Percentiles rank a stretch among this genome's conserved stretches.
Conservation (phyloP, 805 yeast genomes). For the Isabelozyma rhagii region DNA sequence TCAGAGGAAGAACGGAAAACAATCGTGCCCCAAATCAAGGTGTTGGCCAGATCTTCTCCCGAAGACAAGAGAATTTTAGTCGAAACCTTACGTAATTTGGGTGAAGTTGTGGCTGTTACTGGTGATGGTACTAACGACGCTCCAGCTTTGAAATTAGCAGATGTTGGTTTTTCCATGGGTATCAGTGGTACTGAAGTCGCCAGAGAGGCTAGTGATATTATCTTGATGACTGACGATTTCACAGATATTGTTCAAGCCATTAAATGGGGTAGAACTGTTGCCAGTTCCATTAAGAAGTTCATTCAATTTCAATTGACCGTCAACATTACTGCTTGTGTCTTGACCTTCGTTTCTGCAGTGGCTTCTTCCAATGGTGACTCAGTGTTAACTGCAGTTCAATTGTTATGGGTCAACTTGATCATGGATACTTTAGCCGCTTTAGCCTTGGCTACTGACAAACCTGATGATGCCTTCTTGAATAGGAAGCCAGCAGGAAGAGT, state of each 20-base stretch:
- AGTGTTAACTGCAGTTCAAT: slow-evolving; percentile 94
- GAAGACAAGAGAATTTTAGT: slow-evolving; percentile 91
- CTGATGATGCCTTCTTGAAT: slow-evolving; percentile 75
- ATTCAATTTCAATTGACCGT: slow-evolving; percentile 96
- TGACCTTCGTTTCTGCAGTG: slow-evolving; percentile 92
- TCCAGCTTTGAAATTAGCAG: slow-evolving; percentile 95
- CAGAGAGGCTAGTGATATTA: slow-evolving; percentile 92
- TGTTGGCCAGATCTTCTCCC: slow-evolving; percentile 92
- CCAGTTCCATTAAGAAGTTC: slow-evolving; percentile 90
- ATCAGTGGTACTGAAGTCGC: slow-evolving; percentile 98
- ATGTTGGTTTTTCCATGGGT: slow-evolving; percentile 99
- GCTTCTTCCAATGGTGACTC: slow-evolving; percentile 75
- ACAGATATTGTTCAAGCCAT: slow-evolving; percentile 93
- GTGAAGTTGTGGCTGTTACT: slow-evolving; percentile 97
- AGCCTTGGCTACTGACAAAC: slow-evolving; percentile 96
- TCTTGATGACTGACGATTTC: slow-evolving; percentile 91
- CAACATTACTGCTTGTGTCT: slow-evolving; percentile 90
- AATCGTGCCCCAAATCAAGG: slow-evolving; percentile 73
- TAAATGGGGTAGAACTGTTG: slow-evolving; percentile 98
- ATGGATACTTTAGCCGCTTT: slow-evolving; percentile 98
- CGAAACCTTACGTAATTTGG: slow-evolving; percentile 68
- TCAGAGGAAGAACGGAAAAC: slow-evolving; percentile 50
- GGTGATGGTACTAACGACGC: slow-evolving; percentile 99
- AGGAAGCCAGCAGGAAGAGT: slow-evolving; percentile 81
- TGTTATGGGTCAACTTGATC: slow-evolving; percentile 94